Evolutionary conservation across 2,329 filamentous ascomycete genomes (phyloP), one percentile per base, ranked within the genome.

Genomic region (Diplocarpon mali): DNA sequence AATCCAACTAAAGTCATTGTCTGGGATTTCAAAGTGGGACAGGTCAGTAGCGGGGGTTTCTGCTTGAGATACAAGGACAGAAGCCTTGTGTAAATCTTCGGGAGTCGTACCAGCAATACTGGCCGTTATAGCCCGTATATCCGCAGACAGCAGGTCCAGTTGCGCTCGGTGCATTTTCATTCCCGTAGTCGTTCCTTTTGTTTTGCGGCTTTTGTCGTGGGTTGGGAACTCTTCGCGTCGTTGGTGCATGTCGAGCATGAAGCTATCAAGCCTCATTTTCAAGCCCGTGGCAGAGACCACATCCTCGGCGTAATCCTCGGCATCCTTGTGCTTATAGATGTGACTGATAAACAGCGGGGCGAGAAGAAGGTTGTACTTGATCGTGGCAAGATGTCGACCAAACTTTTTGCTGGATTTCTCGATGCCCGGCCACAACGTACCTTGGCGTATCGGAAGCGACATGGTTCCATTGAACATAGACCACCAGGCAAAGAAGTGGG

Each of bases 361-460:
- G 13, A 98, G 70, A 2, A 96, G 73, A 16, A 98, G 68, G 51
- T 90, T 95, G 67, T 96, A 96, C 69, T 98, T 98, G 70, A 98
- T 89, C 8, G 93, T 98, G n/a, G 88, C 90, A 50, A 98, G 69
- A 65, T 98, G 93, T 40, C 92, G 78, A 12, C 90, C 90, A 62
- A 98, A 98, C 62, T 98, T 98, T 68, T 98, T 98, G 70, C 87
- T 95, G 37, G 87, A 92, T 69, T 95, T 95, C 56, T 95, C 92
- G 17, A 88, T 76, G 0, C 87, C 88, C 5, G 89, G 90, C 80
- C 89, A 98, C 2, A 98, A 72, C 38, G 76, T 75, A 13, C 92
- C 92, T 67, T 98, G 93, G 1, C 92, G 85, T 46, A 98, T 83
- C 10, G 92, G 93, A 24, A 98, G 71, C 10, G 90, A 93, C 80